Evolutionary conservation across 176 grass and related monocot genomes (phyloP).

Genomic region (Eragrostis nindensis): DNA sequence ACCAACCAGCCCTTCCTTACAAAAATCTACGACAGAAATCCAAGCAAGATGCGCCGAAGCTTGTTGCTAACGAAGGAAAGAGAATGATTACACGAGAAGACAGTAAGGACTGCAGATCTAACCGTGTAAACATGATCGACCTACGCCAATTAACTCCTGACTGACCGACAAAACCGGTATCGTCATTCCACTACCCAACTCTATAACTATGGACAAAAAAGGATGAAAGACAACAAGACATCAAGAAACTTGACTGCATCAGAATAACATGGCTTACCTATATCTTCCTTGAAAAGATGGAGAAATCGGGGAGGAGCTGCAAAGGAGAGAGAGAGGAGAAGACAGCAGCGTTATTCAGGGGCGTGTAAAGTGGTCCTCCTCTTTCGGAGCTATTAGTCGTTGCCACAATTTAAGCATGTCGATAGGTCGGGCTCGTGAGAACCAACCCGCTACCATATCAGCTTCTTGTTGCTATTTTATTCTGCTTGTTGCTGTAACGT

Average conservation of each 20-base stretch:
- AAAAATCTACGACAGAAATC: not conserved
- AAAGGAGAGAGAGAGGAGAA: not conserved
- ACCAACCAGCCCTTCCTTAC: not conserved
- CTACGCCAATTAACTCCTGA: not conserved
- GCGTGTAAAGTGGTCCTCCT: slow-evolving; percentile 32
- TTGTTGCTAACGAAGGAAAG: not conserved
- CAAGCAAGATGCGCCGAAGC: not conserved
- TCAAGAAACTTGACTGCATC: slow-evolving; percentile 3
- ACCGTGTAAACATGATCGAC: not conserved
- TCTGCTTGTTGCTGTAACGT: not conserved
- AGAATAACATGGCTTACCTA: slow-evolving; percentile 22
- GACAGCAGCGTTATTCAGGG: slow-evolving; percentile 1
- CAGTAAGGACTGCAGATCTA: slow-evolving; percentile 16
- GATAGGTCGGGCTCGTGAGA: not conserved
- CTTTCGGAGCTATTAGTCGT: slow-evolving; percentile 39
- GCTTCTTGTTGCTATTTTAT: slow-evolving; percentile 8
- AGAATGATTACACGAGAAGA: not conserved
- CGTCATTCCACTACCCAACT: not conserved
- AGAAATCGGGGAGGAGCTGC: slow-evolving; percentile 11
- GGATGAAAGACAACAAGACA: slow-evolving; percentile 1
- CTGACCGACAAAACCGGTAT: not conserved
- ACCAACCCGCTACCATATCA: slow-evolving; percentile 26
- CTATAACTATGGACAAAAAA: not conserved
- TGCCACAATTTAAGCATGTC: slow-evolving; percentile 47
- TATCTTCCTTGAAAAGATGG: slow-evolving; percentile 38